Evolutionary conservation across 768 basidiomycete genomes (phyloP).

Genomic region (Lepiota venenata): DNA sequence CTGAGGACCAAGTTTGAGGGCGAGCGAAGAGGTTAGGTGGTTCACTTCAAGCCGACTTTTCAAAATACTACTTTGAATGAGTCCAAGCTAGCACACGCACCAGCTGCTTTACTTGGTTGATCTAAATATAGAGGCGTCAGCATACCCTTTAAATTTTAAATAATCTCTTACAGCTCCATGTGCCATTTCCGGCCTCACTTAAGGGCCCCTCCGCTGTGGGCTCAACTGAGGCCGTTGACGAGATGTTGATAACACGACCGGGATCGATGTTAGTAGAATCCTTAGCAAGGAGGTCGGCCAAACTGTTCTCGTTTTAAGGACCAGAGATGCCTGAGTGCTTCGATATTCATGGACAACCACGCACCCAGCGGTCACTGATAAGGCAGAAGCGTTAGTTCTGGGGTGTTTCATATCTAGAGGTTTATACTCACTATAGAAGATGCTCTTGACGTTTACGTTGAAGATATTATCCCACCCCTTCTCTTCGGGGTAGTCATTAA

Average conservation of each 20-base stretch:
- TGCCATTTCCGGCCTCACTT: constrained; percentile 55
- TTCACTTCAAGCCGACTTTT: too few species aligned
- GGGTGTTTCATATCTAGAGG: too few species aligned
- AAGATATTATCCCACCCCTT: constrained; percentile 86
- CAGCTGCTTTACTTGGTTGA: constrained; percentile 81
- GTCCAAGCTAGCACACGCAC: constrained; percentile 20
- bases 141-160: neutral
- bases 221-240: constrained; percentile 61
- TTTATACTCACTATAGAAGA: constrained; percentile 66
- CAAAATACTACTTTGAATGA: neutral
- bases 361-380: constrained; percentile 51
- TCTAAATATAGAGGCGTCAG: constrained; percentile 37
- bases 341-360: constrained; percentile 5
- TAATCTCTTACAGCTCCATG: constrained; percentile 70
- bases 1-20: constrained; percentile 55
- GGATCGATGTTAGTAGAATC: constrained; percentile 62
- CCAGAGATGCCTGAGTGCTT: too few species aligned
- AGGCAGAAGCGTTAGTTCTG: neutral
- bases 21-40: constrained; percentile 75
- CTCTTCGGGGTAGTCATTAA: constrained; percentile 69
- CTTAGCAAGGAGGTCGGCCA: constrained; percentile 65
- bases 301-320: constrained; percentile 23
- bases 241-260: constrained; percentile 79
- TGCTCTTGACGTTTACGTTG: constrained; percentile 80
- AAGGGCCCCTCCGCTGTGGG: constrained; percentile 49